A percentile compares a stretch with the other conserved stretches of the same genome.
These are phyloP conservation scores for Aspergillus heteromorphus DNA, from an alignment of 495 filamentous ascomycete species.

Conservation along the genomic window DNA sequence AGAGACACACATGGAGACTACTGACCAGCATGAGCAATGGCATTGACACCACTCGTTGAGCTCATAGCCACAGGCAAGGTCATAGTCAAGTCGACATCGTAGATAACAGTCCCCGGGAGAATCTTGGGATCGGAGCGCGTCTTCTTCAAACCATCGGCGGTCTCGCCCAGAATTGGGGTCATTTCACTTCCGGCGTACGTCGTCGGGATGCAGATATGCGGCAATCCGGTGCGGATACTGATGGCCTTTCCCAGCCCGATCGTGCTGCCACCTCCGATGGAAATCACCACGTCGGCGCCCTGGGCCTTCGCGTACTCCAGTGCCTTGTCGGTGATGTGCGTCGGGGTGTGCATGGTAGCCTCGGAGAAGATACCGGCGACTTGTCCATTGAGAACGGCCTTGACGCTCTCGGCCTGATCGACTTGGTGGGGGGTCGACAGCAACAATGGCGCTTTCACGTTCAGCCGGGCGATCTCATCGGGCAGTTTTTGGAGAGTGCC, in stretches of 20 bases:
- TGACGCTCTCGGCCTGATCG: constrained; percentile 45
- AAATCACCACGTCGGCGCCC: constrained; percentile 51
- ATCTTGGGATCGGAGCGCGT: constrained; percentile 62
- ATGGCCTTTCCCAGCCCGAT: constrained; percentile 65
- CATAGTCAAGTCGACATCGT: constrained; percentile 65
- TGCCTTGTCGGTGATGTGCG: constrained; percentile 56
- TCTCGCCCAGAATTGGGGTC: constrained; percentile 65
- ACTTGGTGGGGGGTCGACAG: constrained; percentile 56
- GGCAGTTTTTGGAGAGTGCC: constrained; percentile 57
- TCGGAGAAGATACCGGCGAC: constrained; percentile 55
- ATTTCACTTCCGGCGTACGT: constrained; percentile 69
- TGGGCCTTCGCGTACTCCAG: constrained; percentile 44
- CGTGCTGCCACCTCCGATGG: constrained; percentile 61
- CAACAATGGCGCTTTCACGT: constrained; percentile 51
- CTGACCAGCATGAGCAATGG: constrained; percentile 61
- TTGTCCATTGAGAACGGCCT: constrained; percentile 43
- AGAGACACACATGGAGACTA: neutral
- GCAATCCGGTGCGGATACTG: constrained; percentile 56
- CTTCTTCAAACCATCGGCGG: constrained; percentile 57
- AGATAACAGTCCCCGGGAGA: constrained; percentile 60
- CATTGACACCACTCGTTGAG: constrained; percentile 63
- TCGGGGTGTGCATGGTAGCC: constrained; percentile 66
- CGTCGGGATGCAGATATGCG: constrained; percentile 63
- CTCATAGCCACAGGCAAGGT: constrained; percentile 55
- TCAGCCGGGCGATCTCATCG: constrained; percentile 51